Conservation (phyloP, 495 filamentous ascomycete species). For the Apiosordaria backusii region DNA sequence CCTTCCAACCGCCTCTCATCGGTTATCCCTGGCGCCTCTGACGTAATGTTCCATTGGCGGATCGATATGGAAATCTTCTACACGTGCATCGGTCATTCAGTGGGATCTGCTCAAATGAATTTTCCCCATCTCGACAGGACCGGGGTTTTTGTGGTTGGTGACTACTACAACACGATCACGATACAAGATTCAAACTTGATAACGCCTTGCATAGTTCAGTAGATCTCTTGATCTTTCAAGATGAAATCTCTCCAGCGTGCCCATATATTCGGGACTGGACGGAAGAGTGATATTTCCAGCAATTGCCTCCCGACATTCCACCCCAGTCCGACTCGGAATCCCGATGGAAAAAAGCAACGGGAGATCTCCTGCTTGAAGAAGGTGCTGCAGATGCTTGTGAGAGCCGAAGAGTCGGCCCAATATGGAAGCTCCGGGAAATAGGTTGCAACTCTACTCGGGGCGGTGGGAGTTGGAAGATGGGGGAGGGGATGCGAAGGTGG, state of each 20-base stretch:
- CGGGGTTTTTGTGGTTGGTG: no score
- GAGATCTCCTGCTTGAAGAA: not conserved
- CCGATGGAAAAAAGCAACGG: no score
- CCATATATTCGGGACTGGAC: no score
- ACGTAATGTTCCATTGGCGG: slow-evolving; percentile 18
- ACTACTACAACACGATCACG: not conserved
- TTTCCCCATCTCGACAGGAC: slow-evolving; percentile 10
- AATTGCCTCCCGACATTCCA: no score
- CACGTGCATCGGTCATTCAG: not conserved
- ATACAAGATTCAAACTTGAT: not conserved
- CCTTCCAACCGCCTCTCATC: slow-evolving; percentile 8
- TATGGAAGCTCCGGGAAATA: not conserved
- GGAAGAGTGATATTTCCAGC: no score
- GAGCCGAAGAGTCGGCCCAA: not conserved
- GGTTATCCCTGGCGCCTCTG: slow-evolving; percentile 17
- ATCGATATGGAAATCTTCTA: slow-evolving; percentile 10
- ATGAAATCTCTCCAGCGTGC: no score
- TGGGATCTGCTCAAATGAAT: slow-evolving; percentile 3
- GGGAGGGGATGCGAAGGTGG: not conserved
- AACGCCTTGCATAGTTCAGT: not conserved
- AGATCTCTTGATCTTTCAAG: not conserved
- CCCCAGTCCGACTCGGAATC: no score
- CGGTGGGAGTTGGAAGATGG: not conserved
- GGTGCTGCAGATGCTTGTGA: not conserved
- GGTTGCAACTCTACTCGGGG: not conserved